These are phyloP conservation scores for Vitis cinerea DNA, from an alignment of 164 flowering plant species.

Conservation along the genomic window DNA sequence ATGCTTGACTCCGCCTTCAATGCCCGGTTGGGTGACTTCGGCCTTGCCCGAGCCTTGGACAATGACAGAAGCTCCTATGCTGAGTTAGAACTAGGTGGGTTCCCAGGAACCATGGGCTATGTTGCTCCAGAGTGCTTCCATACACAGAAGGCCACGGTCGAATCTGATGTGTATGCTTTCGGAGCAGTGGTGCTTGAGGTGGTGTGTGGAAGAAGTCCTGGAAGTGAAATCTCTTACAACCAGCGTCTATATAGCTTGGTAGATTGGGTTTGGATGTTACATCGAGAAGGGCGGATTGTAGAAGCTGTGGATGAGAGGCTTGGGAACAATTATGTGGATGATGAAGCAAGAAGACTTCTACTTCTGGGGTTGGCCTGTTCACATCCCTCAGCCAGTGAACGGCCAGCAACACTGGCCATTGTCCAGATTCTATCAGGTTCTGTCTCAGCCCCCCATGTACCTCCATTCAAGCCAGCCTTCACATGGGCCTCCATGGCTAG, in stretches of 20 bases:
- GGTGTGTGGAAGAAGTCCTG: slow-evolving; percentile 58
- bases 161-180: slow-evolving; percentile 65
- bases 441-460: slow-evolving; percentile 41
- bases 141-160: slow-evolving; percentile 64
- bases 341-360: slow-evolving; percentile 52
- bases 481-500: slow-evolving; percentile 44
- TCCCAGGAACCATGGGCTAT: slow-evolving; percentile 65
- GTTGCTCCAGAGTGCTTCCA: slow-evolving; percentile 75
- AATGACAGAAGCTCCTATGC: slow-evolving; percentile 54
- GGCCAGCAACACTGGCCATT: slow-evolving; percentile 52
- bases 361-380: slow-evolving; percentile 70
- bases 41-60: slow-evolving; percentile 62
- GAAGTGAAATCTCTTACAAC: slow-evolving; percentile 19
- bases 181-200: slow-evolving; percentile 72
- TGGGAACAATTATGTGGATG: slow-evolving; percentile 27
- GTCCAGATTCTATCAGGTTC: slow-evolving; percentile 51
- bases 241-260: slow-evolving; percentile 27
- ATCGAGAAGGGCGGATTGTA: slow-evolving; percentile 55
- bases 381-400: slow-evolving; percentile 54
- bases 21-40: slow-evolving; percentile 65
- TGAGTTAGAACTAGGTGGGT: slow-evolving; percentile 28
- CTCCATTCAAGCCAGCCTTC: slow-evolving; percentile 62
- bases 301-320: slow-evolving; percentile 56
- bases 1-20: slow-evolving; percentile 57
- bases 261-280: slow-evolving; percentile 70